Base-by-base conservation (phyloP, 805 yeast genomes). In the Saccharomycopsis microspora region DNA sequence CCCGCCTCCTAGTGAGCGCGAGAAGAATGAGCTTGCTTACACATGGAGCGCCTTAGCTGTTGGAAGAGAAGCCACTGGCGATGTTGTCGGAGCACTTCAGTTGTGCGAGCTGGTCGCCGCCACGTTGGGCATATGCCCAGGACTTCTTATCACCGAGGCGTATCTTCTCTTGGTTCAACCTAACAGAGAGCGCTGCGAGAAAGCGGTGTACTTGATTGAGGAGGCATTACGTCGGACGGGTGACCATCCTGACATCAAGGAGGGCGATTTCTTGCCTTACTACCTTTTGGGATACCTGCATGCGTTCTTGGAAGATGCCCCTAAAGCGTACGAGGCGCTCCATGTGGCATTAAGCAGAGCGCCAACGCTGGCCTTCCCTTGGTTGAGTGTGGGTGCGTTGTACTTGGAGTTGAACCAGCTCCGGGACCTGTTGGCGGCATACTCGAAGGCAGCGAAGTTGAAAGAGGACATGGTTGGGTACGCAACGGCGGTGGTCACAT, bases 381-480 rank as follows among this genome's bases (percentile, higher is more conserved):
- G 86, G 88, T 62, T 80, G 34, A 77, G 81, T 0, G 77, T 80
- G 32, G 88, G 85, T 3, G 69, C 75, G 8, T 64, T 81, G 43
- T 80, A 80, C 56, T 60, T 80, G 48, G 71, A 71, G 52, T 63
- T 78, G 54, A 75, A 74, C 42, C 86, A 80, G 59, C 59, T 80
- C 29, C 74, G 78, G 3, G 86, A 80, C 56, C 80, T 86, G 0
- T 63, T 80, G 44, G 78, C 80, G 4, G 85, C 85, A 2, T 80
- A 76, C 57, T 74, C 83, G 0, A 83, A 79, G 58, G 85, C 83
- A 2, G 69, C 79, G 19, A 65, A 78, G 42, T 58, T 77, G 7
- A 73, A 72, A 53, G 63, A 66, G 39, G 75, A 72, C 43, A 76
- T 72, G 42, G 67, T 67, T 7, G 64, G 70, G 5, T 65, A 66